phyloP scores from a whole-genome alignment of 192 early-diverging fungal genomes.

The Linnemannia exigua region DNA sequence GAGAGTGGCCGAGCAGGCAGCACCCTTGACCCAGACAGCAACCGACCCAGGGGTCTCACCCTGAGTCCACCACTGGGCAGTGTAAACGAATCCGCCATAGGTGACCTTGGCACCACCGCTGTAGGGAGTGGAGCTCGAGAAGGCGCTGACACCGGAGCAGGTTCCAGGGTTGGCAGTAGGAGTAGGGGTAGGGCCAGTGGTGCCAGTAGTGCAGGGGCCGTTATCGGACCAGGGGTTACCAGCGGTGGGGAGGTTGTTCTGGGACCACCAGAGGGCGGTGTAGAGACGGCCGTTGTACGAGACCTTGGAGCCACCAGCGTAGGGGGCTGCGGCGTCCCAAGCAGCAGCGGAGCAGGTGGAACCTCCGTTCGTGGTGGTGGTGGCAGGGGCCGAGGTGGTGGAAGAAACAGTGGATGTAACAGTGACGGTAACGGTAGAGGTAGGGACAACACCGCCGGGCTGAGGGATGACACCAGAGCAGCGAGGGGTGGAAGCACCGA shows the following conservation, averaged over 20 bases:
- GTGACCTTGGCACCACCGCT: constrained; percentile 54
- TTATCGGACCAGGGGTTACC: constrained; percentile 52
- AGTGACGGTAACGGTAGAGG: constrained; percentile 32
- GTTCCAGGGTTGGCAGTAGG: constrained; percentile 22
- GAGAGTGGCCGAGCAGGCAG: constrained; percentile 49
- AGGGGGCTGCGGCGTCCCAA: constrained; percentile 43
- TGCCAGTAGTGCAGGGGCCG: constrained; percentile 16
- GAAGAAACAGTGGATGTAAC: constrained; percentile 43
- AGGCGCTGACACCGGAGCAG: constrained; percentile 49
- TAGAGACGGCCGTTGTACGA: constrained; percentile 64
- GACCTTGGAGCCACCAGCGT: constrained; percentile 53
- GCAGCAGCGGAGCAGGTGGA: constrained; percentile 53
- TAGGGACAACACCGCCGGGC: constrained; percentile 20
- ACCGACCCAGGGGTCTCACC: constrained; percentile 49
- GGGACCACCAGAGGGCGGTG: constrained; percentile 62
- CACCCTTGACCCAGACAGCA: constrained; percentile 53
- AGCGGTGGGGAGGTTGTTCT: constrained; percentile 49
- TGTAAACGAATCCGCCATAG: constrained; percentile 52
- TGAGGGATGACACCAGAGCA: constrained; percentile 50
- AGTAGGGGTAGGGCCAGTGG: constrained; percentile 25
- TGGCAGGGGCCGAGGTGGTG: constrained; percentile 20
- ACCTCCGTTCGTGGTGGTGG: constrained; percentile 14
- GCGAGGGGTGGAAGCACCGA: constrained; percentile 43
- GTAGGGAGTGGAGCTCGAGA: constrained; percentile 46
- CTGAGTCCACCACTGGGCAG: constrained; percentile 62